phyloP scores from a whole-genome alignment of 805 yeast species.

The Candida saitoana region DNA sequence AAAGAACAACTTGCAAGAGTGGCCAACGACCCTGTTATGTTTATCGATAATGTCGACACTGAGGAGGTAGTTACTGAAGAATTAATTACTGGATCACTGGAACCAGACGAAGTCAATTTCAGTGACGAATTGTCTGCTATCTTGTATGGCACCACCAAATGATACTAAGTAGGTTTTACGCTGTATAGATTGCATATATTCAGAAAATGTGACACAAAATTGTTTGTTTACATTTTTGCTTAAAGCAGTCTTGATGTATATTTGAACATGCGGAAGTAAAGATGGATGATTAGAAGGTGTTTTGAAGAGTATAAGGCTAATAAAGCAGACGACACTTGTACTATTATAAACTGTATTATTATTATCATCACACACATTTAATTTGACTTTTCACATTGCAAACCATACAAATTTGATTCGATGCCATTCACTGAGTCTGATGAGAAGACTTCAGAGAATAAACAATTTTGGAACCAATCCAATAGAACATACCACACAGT shows the following conservation, averaged over 20 bases:
- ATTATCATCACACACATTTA: no score
- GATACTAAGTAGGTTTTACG: background rate
- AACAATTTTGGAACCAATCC: background rate
- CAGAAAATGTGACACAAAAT: background rate
- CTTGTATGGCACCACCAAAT: slow-evolving; percentile 6
- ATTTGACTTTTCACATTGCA: no score
- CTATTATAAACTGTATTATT: background rate
- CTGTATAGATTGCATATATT: background rate
- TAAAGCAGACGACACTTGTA: background rate
- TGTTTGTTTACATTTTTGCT: background rate
- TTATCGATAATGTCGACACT: slow-evolving; percentile 10
- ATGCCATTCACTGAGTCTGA: background rate
- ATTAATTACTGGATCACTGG: slow-evolving; percentile 12
- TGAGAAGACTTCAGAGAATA: background rate
- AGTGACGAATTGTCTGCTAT: slow-evolving; percentile 19
- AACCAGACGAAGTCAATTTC: slow-evolving; percentile 13
- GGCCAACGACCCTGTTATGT: slow-evolving; percentile 14
- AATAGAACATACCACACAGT: background rate
- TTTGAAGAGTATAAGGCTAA: background rate
- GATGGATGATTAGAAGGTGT: background rate
- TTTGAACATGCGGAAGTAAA: background rate
- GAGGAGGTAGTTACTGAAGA: slow-evolving; percentile 19
- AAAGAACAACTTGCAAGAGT: slow-evolving; percentile 16
- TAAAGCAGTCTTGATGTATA: background rate
- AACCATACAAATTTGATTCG: background rate